A percentile compares a stretch with the other conserved stretches of the same genome.
Conservation (phyloP, 2,329 filamentous ascomycete species). For the Cercospora sojina region DNA sequence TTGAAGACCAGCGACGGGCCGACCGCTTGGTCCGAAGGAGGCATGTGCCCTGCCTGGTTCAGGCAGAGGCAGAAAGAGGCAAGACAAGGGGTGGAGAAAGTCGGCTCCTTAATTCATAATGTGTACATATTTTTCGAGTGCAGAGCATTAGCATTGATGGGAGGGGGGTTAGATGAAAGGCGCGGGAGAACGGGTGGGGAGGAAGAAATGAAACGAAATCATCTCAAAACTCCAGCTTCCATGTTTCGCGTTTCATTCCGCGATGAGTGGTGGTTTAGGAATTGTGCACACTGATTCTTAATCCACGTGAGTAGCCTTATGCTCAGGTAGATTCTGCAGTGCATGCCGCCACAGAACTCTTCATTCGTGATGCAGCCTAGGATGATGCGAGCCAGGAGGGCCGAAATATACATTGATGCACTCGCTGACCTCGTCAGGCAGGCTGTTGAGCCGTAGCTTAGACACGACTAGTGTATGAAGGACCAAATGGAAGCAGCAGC, state of each 20-base stretch:
- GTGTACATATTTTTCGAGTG: conserved; percentile 13
- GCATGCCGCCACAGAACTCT: too few species aligned
- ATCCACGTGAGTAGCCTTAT: too few species aligned
- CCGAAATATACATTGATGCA: background rate
- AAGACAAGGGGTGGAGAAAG: background rate
- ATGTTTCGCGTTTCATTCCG: background rate
- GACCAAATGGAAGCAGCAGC: too few species aligned
- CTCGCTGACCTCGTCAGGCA: too few species aligned
- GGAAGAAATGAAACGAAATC: background rate
- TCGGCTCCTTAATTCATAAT: conserved; percentile 7
- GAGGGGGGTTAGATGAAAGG: background rate
- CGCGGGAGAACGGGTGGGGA: background rate
- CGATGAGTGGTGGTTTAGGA: background rate
- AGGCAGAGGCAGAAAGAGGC: background rate
- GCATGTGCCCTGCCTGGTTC: background rate
- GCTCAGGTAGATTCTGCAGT: too few species aligned
- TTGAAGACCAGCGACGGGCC: background rate
- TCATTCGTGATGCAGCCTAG: too few species aligned
- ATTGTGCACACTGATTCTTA: background rate
- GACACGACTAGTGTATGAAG: too few species aligned
- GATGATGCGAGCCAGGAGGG: too few species aligned
- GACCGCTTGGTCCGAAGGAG: background rate
- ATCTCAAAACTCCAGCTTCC: background rate
- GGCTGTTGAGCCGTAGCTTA: too few species aligned
- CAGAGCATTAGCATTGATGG: conserved; percentile 10